These are phyloP conservation scores for Claviceps capensis DNA, from an alignment of 2,329 filamentous ascomycete genomes.

Conservation along the genomic window DNA sequence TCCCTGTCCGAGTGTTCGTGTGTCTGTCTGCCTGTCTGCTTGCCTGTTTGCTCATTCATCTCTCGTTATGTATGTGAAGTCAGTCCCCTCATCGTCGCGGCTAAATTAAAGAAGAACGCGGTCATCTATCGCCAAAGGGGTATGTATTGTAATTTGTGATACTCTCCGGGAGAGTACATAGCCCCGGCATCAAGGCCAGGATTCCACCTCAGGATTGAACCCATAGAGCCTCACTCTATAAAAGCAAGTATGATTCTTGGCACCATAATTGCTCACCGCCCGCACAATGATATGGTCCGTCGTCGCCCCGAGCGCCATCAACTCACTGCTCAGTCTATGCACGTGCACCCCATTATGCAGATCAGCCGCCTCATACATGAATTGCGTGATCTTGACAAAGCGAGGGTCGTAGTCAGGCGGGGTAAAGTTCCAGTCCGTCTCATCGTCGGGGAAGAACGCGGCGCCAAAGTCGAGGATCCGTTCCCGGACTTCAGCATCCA, in stretches of 20 bases:
- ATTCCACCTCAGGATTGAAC: constrained; percentile 16
- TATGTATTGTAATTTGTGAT: neutral
- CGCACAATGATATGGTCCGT: constrained; percentile 42
- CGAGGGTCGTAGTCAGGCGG: constrained; percentile 17
- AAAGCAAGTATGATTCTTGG: constrained; percentile 47
- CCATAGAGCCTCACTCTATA: constrained; percentile 49
- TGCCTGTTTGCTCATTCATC: no score
- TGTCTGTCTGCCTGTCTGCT: neutral
- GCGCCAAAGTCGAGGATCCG: constrained; percentile 30
- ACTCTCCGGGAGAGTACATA: neutral
- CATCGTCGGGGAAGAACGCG: constrained; percentile 24
- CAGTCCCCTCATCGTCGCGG: no score
- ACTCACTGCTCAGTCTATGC: constrained; percentile 36
- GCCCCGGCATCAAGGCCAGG: neutral
- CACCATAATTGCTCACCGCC: constrained; percentile 44
- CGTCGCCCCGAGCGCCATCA: constrained; percentile 30
- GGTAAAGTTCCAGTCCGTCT: constrained; percentile 16
- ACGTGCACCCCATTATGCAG: constrained; percentile 34
- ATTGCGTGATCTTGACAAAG: constrained; percentile 45
- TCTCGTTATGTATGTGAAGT: no score
- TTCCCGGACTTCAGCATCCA: constrained; percentile 27
- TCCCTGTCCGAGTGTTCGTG: no score
- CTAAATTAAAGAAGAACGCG: no score
- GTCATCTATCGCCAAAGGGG: neutral
- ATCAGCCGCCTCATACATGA: constrained; percentile 35